Evolutionary conservation across 768 basidiomycete species (phyloP), one percentile per base, ranked within the genome.

Genomic region (Hirschioporus abietinus): DNA sequence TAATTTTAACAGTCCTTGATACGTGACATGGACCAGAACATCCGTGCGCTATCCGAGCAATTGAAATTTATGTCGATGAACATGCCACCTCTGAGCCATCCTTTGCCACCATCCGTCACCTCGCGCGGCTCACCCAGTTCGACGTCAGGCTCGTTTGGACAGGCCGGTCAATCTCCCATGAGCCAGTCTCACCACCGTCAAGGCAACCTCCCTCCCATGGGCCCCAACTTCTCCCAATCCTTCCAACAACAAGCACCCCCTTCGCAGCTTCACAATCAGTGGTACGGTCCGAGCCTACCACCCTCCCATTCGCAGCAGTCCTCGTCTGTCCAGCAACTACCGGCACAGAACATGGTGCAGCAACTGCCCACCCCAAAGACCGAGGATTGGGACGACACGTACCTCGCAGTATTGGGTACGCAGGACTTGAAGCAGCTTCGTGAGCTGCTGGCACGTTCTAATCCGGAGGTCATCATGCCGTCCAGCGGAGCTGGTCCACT

Each of bases 321-420:
- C 9, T 87, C 88, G 20, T 83, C 89, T 18, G 90, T 89, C 1
- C 90, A 64, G 63, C 24, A 80, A 1, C 78, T 78, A 0, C 76
- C 78, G 10, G 74, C 78, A 1, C 75, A 63, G 36, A 77, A 72
- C 64, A 82, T 74, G 60, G 73, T 77, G 64, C 78, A 74, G 65
- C 79, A 83, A 68, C 79, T 86, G 30, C 84, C 85, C 18, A 83
- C 88, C n/a, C 76, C 80, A 58, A 84, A 83, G 71, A 65, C 82
- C 60, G 92, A 92, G 73, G 89, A 92, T 69, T 94, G 92, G 92
- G 92, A 94, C 69, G 90, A 92, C 68, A 84, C 87, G 10, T 94
- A 93, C 75, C 82, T 94, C 36, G 84, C 86, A 20, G 88, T 92
- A 35, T 80, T 94, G 65, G 87, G 89, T 68, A 86, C 86, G 35